Percentiles rank a stretch among this genome's conserved stretches.
These are phyloP conservation scores for Podila horticola DNA, from an alignment of 192 early-diverging fungal genomes.

Conservation along the genomic window DNA sequence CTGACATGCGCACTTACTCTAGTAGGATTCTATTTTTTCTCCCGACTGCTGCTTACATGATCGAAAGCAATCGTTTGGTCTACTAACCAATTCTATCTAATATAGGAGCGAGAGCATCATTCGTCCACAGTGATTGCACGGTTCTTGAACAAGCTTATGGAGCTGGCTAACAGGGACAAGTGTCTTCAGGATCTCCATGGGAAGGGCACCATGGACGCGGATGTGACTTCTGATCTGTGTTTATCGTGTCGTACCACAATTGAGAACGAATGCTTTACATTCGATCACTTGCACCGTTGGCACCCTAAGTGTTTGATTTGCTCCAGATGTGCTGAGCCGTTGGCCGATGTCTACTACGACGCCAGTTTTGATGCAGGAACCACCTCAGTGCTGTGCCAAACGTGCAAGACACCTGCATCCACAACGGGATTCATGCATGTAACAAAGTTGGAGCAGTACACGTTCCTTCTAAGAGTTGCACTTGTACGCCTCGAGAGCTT, in stretches of 20 bases:
- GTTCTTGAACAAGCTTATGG: slow-evolving; percentile 84
- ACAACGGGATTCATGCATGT: slow-evolving; percentile 71
- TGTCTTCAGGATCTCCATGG: slow-evolving; percentile 51
- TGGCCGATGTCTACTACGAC: slow-evolving; percentile 55
- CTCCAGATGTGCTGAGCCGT: slow-evolving; percentile 59
- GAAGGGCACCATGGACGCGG: slow-evolving; percentile 56
- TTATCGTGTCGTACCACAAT: slow-evolving; percentile 77
- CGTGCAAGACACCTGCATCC: slow-evolving; percentile 59
- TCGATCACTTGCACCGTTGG: slow-evolving; percentile 74
- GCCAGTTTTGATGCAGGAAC: slow-evolving; percentile 58
- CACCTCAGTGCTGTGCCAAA: slow-evolving; percentile 59
- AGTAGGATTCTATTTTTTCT: slow-evolving; percentile 54
- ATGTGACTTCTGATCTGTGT: slow-evolving; percentile 86
- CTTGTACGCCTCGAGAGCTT: slow-evolving; percentile 83
- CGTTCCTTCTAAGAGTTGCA: slow-evolving; percentile 87
- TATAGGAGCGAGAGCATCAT: slow-evolving; percentile 68
- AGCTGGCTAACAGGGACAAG: slow-evolving; percentile 70
- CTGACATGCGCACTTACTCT: slow-evolving; percentile 86
- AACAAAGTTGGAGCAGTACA: slow-evolving; percentile 91
- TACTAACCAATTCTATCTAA: not conserved
- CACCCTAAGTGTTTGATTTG: slow-evolving; percentile 88
- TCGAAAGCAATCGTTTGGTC: not conserved
- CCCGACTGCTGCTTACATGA: not conserved
- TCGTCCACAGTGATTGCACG: slow-evolving; percentile 63
- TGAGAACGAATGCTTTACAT: slow-evolving; percentile 89